Conservation (phyloP, 345 rosid species). For the Viola odorata region DNA sequence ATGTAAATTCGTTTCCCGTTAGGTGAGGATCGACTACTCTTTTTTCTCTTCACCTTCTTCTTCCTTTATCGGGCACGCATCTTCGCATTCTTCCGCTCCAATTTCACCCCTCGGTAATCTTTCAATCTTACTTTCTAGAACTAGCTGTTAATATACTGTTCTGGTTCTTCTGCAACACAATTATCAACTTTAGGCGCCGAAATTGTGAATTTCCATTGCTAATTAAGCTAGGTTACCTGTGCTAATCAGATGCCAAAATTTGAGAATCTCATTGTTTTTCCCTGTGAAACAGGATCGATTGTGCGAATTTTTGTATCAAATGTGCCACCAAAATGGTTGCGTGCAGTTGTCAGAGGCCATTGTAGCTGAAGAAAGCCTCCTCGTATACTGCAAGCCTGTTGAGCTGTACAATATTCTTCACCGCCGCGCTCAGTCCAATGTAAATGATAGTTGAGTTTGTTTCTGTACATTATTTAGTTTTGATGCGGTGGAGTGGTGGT, state of each 20-base stretch:
- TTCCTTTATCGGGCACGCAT: no score
- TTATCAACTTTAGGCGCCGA: no score
- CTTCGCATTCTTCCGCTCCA: no score
- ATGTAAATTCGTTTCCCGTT: no score
- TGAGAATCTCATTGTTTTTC: background rate
- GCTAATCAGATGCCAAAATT: background rate
- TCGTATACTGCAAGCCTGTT: constrained; percentile 30
- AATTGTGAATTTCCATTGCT: no score
- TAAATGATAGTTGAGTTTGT: background rate
- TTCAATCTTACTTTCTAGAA: no score
- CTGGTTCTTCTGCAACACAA: no score
- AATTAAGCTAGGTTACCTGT: background rate
- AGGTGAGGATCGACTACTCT: no score
- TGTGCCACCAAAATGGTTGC: constrained; percentile 29
- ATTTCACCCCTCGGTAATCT: no score
- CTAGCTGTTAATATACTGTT: no score
- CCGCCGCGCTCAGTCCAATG: constrained; percentile 21
- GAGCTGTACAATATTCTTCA: constrained; percentile 27
- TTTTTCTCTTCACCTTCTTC: no score
- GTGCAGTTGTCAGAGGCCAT: constrained; percentile 13
- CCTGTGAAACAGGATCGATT: background rate
- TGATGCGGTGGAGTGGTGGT: no score
- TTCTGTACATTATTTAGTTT: background rate
- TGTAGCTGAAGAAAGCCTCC: constrained; percentile 21
- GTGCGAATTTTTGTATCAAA: background rate